These are phyloP conservation scores for Fusarium agapanthi DNA, from an alignment of 2,329 filamentous ascomycete species.

Conservation along the genomic window DNA sequence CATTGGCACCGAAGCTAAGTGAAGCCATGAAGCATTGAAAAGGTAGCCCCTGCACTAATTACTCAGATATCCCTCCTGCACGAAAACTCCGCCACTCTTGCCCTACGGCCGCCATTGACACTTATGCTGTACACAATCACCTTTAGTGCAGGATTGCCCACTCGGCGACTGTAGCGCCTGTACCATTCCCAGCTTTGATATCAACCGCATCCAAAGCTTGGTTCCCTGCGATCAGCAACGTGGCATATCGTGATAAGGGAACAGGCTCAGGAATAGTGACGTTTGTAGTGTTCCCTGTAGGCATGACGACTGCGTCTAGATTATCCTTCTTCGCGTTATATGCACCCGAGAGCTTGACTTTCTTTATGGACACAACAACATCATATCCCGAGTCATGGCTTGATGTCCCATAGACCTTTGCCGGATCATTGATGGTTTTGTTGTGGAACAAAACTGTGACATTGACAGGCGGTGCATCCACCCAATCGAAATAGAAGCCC, in stretches of 20 bases:
- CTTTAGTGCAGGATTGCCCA: not conserved
- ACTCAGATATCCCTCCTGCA: not conserved
- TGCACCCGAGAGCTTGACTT: not conserved
- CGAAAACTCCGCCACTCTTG: fast-evolving
- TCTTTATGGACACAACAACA: not conserved
- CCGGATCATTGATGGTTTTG: not conserved
- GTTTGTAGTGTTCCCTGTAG: not conserved
- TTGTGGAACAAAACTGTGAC: not conserved
- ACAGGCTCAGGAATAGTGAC: not conserved
- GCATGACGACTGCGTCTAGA: not conserved
- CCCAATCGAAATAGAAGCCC: not conserved
- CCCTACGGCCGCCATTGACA: not conserved
- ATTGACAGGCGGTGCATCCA: not conserved
- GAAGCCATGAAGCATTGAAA: no score
- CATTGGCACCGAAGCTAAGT: not conserved
- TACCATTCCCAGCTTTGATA: not conserved
- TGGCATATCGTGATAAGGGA: not conserved
- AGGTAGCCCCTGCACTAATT: fast-evolving
- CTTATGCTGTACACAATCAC: not conserved
- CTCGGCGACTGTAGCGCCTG: not conserved
- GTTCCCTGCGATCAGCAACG: not conserved
- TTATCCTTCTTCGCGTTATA: not conserved
- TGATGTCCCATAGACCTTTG: fast-evolving
- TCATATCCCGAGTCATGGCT: not conserved
- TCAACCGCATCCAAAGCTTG: not conserved